These are phyloP conservation scores for Ophiostoma quercus DNA, from an alignment of 2,329 filamentous ascomycete species.

Conservation along the genomic window DNA sequence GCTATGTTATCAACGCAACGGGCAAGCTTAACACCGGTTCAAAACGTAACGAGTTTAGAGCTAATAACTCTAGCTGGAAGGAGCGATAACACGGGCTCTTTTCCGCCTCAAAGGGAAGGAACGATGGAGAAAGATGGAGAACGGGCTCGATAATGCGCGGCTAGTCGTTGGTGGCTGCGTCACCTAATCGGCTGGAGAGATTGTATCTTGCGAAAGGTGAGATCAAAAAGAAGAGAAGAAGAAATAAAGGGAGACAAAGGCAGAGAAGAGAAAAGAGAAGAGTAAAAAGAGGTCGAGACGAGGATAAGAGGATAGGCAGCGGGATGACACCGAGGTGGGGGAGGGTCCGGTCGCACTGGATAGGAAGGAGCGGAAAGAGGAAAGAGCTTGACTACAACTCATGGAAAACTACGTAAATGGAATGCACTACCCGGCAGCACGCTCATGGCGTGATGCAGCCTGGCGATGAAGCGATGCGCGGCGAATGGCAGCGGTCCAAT, in stretches of 20 bases:
- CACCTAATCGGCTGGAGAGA: background rate
- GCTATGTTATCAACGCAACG: constrained; percentile 5
- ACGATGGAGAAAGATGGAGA: constrained; percentile 14
- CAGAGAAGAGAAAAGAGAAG: background rate
- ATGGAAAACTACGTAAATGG: background rate
- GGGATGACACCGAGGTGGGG: background rate
- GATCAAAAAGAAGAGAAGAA: background rate
- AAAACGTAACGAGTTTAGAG: background rate
- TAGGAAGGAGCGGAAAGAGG: background rate
- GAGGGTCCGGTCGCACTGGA: background rate
- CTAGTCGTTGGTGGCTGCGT: background rate
- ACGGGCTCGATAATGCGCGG: constrained; percentile 9
- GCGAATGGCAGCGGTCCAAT: background rate
- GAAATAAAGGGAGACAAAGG: background rate
- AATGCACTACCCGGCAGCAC: background rate
- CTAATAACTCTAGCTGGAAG: no score
- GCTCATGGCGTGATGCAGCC: constrained; percentile 22
- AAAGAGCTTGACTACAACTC: background rate
- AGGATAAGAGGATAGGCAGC: background rate
- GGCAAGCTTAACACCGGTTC: constrained; percentile 8
- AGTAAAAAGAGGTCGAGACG: background rate
- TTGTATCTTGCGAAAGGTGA: background rate
- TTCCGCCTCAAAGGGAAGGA: background rate
- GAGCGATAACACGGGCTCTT: background rate
- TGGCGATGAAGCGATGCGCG: constrained; percentile 21